A percentile compares a stretch with the other conserved stretches of the same genome.
Evolutionary conservation across 768 basidiomycete species (phyloP).

Genomic region (Scleroderma citrinum): DNA sequence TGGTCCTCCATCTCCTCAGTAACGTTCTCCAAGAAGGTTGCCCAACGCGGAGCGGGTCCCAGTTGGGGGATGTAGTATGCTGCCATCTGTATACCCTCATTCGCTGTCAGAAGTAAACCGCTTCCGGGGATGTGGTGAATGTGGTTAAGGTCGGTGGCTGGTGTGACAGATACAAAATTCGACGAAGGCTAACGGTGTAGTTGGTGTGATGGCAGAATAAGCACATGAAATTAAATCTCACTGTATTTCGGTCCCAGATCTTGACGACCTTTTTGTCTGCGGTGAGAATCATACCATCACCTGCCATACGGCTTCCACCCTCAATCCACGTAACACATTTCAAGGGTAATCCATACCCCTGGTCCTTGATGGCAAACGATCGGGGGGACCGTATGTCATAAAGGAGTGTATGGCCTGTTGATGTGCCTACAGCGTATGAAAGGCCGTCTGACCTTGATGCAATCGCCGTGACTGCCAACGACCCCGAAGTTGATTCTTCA

Average conservation of each 20-base stretch:
- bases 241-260: conserved; percentile 87
- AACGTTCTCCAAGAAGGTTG: conserved; percentile 95
- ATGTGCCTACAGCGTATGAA: conserved; percentile 91
- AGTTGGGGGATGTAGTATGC: conserved; percentile 94
- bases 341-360: conserved; percentile 91
- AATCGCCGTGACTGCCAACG: conserved; percentile 72
- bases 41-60: conserved; percentile 95
- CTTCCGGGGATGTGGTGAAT: conserved; percentile 86
- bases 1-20: conserved; percentile 98
- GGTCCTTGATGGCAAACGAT: conserved; percentile 88
- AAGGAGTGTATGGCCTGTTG: conserved; percentile 88
- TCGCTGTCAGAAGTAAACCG: conserved; percentile 86
- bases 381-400: conserved; percentile 87
- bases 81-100: conserved; percentile 95
- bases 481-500: conserved; percentile 17
- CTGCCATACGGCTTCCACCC: conserved; percentile 76
- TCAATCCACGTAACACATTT: conserved; percentile 87
- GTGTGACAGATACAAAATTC: conserved; percentile 92
- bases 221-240: conserved; percentile 32
- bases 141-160: conserved; percentile 84
- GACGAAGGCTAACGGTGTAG: conserved; percentile 52
- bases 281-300: conserved; percentile 83
- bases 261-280: conserved; percentile 97
- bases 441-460: conserved; percentile 84
- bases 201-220: conserved; percentile 1